Evolutionary conservation across 768 basidiomycete species (phyloP).

Genomic region (Porphyrellus cyaneotinctus): DNA sequence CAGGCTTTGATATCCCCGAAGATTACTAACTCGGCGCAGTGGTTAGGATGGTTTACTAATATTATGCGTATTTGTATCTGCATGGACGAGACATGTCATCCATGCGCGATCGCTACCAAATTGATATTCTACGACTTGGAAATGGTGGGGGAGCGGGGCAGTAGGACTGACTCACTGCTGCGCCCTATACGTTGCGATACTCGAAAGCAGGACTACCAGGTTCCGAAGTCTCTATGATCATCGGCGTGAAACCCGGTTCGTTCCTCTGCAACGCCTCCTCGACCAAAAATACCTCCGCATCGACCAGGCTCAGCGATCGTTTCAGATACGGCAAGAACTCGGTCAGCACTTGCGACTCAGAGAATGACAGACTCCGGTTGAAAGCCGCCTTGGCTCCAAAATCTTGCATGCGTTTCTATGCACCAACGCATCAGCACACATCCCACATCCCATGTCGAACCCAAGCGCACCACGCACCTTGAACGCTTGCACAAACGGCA

Average conservation of each 20-base stretch:
- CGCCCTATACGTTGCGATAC: conserved; percentile 66
- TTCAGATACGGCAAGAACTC: conserved; percentile 79
- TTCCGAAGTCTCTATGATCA: conserved; percentile 80
- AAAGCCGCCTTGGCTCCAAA: conserved; percentile 75
- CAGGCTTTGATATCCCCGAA: conserved; percentile 47
- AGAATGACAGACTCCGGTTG: conserved; percentile 78
- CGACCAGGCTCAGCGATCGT: conserved; percentile 64
- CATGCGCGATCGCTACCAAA: not conserved
- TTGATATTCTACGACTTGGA: not conserved
- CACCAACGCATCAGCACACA: not conserved
- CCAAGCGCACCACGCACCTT: conserved; percentile 56
- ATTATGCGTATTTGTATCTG: conserved; percentile 2
- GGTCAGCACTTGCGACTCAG: conserved; percentile 66
- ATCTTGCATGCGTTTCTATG: conserved; percentile 76
- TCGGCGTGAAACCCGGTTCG: conserved; percentile 56
- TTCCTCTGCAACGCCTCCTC: conserved; percentile 59
- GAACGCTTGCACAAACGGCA: conserved; percentile 93
- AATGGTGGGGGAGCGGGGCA: no score
- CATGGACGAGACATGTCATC: not conserved
- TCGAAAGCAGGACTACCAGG: conserved; percentile 85
- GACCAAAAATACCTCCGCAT: conserved; percentile 67
- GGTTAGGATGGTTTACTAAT: not conserved
- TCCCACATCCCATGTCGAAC: not conserved
- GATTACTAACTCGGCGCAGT: conserved; percentile 1
- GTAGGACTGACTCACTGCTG: no score